Conservation (phyloP, 2,329 filamentous ascomycete genomes). For the Grosmannia huntii region DNA sequence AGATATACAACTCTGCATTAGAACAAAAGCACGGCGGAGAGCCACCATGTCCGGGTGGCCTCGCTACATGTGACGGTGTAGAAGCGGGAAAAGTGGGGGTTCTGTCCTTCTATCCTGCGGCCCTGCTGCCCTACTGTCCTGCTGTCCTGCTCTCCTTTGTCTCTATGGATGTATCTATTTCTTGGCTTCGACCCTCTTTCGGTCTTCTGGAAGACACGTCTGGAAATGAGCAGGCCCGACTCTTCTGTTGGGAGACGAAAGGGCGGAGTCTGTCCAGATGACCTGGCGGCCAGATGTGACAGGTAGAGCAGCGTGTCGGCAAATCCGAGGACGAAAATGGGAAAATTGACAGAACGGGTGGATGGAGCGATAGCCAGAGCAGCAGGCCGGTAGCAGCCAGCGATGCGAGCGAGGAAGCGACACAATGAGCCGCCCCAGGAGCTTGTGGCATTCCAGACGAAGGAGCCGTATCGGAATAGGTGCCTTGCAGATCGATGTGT, state of each 20-base stretch:
- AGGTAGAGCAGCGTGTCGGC: slow-evolving; percentile 2
- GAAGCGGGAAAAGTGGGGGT: neutral
- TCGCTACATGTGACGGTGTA: neutral
- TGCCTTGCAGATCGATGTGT: neutral
- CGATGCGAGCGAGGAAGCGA: too few species aligned
- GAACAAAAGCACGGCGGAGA: neutral
- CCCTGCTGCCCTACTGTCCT: neutral
- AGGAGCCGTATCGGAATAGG: too few species aligned
- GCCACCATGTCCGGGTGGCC: neutral
- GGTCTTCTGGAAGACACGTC: neutral
- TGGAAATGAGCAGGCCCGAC: neutral
- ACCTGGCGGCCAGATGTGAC: slow-evolving; percentile 4
- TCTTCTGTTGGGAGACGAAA: neutral
- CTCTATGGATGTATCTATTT: neutral
- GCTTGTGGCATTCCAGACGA: too few species aligned
- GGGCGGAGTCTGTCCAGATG: neutral
- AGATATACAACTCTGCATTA: neutral
- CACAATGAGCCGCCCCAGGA: too few species aligned
- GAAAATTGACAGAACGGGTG: neutral
- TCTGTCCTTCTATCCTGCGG: neutral
- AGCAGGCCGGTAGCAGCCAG: too few species aligned
- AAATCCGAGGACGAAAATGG: neutral
- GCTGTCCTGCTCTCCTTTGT: neutral
- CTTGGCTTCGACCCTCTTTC: neutral
- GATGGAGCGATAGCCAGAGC: neutral